Conservation (phyloP, 2,329 filamentous ascomycete species). For the Venturia carpophila region DNA sequence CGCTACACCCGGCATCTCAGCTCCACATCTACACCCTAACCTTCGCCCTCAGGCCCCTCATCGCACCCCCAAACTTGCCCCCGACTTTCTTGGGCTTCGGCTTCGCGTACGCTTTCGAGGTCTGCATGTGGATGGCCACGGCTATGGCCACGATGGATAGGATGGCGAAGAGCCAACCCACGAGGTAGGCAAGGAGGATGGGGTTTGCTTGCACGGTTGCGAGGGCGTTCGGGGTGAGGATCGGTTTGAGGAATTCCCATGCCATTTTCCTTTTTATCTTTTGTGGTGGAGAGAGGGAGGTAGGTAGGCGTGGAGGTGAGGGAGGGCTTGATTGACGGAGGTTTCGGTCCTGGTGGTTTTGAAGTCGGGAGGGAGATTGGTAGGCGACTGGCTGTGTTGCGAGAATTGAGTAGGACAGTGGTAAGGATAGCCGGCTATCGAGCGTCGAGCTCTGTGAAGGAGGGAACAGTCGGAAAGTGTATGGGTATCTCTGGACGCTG, state of each 20-base stretch:
- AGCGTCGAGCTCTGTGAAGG: not conserved
- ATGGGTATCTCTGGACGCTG: conserved; percentile 1
- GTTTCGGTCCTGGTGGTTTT: too few relatives aligned
- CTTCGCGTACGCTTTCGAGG: conserved; percentile 18
- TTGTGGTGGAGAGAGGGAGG: not conserved
- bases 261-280: conserved; percentile 14
- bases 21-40: not conserved
- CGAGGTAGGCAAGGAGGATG: conserved; percentile 20
- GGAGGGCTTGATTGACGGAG: not conserved
- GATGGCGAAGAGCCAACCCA: conserved; percentile 18
- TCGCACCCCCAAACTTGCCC: conserved; percentile 2
- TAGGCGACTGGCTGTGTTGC: not conserved
- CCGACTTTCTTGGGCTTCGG: conserved; percentile 18
- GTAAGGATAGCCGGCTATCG: not conserved
- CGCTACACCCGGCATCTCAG: not conserved
- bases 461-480: not conserved
- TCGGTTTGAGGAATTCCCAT: conserved; percentile 21
- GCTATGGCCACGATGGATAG: conserved; percentile 9
- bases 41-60: conserved; percentile 14
- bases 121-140: conserved; percentile 18
- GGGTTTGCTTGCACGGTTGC: conserved; percentile 21
- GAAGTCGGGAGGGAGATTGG: not conserved
- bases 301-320: not conserved
- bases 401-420: not conserved
- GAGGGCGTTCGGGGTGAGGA: conserved; percentile 21